Evolutionary conservation across 768 basidiomycete species (phyloP), one percentile per base, ranked within the genome.

Genomic region (Mycena rosella): DNA sequence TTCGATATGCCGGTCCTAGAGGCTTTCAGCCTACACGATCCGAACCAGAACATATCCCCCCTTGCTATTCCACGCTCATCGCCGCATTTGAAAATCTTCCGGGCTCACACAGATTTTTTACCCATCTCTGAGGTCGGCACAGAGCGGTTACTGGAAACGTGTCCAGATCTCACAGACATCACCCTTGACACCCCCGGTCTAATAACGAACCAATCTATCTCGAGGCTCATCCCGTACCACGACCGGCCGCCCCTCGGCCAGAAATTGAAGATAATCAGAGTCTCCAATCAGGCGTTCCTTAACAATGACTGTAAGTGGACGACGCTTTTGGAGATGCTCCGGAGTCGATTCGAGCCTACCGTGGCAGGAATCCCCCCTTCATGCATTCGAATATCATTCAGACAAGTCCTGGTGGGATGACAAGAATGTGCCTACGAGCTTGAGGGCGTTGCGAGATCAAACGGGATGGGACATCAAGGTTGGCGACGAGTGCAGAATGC

Each of bases 201-300:
- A 49, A 59, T 65, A 10, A 53, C 57, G 9, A 11, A 59, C 24
- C 8, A 26, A 0, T 10, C n/a, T 5, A 2, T 65, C 29, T 53
- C 51, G 20, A n/a, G 30, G 13, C 57, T 65, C 42, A 47, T 47
- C 17, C 51, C 64, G 10, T 22, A 29, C 47, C 17, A 2, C 34
- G 53, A 38, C 36, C 34, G 8, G 24, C 53, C 10, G 18, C 22
- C 27, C 29, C 26, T 40, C 17, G 10, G 5, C 1, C 49, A 55
- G 34, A 59, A 70, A 26, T 74, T 57, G 36, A 74, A 49, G 32
- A 60, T 67, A 32, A 62, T 55, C 10, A 75, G 78, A 18, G 36
- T 67, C n/a, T 36, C 66, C 11, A 67, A 62, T 17, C 20, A 38
- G 27, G 61, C 59, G 1, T 57, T 52, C 27, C 3, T 57, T 2